Evolutionary conservation across 305 asterid genomes (phyloP).

Genomic region (Euphrasia arctica): DNA sequence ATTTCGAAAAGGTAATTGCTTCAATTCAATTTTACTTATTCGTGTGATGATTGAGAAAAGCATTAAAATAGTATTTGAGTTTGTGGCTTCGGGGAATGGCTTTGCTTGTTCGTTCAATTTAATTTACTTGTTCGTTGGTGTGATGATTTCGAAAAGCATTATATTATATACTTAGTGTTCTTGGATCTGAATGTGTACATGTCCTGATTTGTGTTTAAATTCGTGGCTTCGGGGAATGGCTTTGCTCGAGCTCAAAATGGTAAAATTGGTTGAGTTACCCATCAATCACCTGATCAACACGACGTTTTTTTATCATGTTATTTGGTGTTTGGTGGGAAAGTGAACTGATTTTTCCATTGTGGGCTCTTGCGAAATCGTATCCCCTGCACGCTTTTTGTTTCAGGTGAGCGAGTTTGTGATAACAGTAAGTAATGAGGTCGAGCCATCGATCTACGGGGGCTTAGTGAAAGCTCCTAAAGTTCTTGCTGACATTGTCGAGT

Average conservation of each 20-base stretch:
- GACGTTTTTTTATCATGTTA: conserved; percentile 12
- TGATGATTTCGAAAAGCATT: no score
- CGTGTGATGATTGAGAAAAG: neutral
- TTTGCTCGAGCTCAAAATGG: conserved; percentile 42
- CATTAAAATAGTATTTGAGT: no score
- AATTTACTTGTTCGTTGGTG: no score
- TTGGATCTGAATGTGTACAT: neutral
- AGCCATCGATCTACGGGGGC: conserved; percentile 66
- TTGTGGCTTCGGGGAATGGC: no score
- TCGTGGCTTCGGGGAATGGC: conserved; percentile 23
- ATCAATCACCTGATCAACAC: conserved; percentile 23
- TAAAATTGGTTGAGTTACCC: conserved; percentile 34
- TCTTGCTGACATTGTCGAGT: conserved; percentile 63
- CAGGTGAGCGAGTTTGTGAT: conserved; percentile 69
- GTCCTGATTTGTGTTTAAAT: neutral
- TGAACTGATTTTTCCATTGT: conserved; percentile 34
- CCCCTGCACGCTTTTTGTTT: conserved; percentile 14
- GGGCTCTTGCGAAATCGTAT: conserved; percentile 33
- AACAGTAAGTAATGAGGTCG: conserved; percentile 49
- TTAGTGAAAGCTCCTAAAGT: conserved; percentile 76
- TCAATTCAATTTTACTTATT: no score
- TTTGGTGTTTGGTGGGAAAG: conserved; percentile 33
- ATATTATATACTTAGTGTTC: no score
- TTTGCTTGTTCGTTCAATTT: no score
- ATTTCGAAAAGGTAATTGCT: no score